Evolutionary conservation across 345 rosid genomes (phyloP).

Genomic region (Eucalyptus cloeziana): DNA sequence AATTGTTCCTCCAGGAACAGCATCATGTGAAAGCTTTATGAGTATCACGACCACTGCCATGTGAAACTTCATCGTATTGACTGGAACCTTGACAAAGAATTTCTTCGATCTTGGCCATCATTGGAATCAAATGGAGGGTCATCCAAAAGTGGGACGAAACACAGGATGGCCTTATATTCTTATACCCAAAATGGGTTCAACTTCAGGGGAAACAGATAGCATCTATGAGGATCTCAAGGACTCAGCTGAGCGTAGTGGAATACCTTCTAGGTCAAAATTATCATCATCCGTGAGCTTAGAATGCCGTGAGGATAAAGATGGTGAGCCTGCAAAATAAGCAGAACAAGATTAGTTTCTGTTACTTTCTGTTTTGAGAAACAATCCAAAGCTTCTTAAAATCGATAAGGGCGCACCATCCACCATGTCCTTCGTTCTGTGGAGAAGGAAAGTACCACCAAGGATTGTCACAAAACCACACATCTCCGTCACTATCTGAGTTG

Average conservation of each 20-base stretch:
- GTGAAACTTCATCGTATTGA: background rate
- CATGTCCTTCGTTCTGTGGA: constrained; percentile 81
- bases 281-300: constrained; percentile 35
- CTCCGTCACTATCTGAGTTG: constrained; percentile 70
- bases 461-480: constrained; percentile 79
- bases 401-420: constrained; percentile 34
- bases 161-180: background rate
- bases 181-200: background rate
- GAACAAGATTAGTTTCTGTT: background rate
- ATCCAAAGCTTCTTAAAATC: background rate
- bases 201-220: background rate
- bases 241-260: constrained; percentile 50
- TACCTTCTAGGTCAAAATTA: constrained; percentile 29
- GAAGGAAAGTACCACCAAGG: constrained; percentile 79
- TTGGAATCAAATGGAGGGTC: background rate
- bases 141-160: background rate
- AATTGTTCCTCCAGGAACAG: background rate
- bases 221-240: constrained; percentile 19
- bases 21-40: background rate
- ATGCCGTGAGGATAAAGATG: constrained; percentile 12
- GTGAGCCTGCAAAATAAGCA: constrained; percentile 28
- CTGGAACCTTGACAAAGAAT: background rate
- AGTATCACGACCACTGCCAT: background rate
- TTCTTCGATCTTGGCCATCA: background rate
- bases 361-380: background rate